Evolutionary conservation across 805 yeast species (phyloP).

Genomic region (Brettanomyces sp.): DNA sequence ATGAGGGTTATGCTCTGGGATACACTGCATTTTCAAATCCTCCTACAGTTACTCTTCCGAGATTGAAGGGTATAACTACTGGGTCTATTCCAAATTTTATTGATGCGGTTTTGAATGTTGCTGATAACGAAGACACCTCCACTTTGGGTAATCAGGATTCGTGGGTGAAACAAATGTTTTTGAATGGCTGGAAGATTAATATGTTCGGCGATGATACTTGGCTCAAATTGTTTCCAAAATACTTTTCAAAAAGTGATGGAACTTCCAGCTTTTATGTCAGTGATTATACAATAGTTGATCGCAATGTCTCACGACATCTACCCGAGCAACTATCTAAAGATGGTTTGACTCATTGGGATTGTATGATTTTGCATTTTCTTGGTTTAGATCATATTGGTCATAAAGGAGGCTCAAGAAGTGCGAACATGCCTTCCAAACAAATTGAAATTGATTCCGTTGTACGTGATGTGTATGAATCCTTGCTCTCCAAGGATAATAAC

Average conservation of each 20-base stretch:
- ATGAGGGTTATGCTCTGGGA: constrained; percentile 66
- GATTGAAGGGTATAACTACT: constrained; percentile 86
- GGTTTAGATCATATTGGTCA: constrained; percentile 98
- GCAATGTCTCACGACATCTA: constrained; percentile 84
- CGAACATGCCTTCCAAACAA: constrained; percentile 76
- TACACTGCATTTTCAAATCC: constrained; percentile 90
- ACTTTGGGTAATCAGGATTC: constrained; percentile 70
- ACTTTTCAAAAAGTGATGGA: constrained; percentile 66
- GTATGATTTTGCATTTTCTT: constrained; percentile 76
- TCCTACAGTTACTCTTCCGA: constrained; percentile 93
- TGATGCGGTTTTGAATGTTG: constrained; percentile 89
- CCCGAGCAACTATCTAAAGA: constrained; percentile 41
- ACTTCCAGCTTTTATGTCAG: constrained; percentile 91
- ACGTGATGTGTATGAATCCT: constrained; percentile 33
- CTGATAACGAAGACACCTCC: constrained; percentile 74
- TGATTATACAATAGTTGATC: constrained; percentile 90
- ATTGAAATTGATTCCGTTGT: constrained; percentile 75
- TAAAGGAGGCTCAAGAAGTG: constrained; percentile 83
- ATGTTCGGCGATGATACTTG: constrained; percentile 98
- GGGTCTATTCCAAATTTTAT: constrained; percentile 92
- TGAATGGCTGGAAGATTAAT: constrained; percentile 40
- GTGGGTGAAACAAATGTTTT: constrained; percentile 66
- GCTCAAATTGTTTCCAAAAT: constrained; percentile 76
- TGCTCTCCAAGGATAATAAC: constrained; percentile 22
- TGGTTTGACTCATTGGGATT: constrained; percentile 58